Evolutionary conservation across 495 filamentous ascomycete genomes (phyloP).

Genomic region (Neurospora sp.): DNA sequence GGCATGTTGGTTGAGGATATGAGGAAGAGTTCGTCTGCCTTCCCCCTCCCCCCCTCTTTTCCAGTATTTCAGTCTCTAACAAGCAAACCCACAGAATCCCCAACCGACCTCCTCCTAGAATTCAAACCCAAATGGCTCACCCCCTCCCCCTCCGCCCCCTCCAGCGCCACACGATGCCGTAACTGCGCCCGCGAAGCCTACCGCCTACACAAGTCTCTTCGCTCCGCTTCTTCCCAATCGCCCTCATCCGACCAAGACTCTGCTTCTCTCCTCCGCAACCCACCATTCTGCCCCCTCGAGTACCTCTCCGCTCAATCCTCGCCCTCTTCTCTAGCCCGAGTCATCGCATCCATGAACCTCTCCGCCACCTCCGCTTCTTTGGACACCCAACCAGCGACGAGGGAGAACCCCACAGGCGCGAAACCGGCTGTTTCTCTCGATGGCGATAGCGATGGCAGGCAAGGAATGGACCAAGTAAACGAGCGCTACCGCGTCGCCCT

Average conservation of each 20-base stretch:
- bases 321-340: neutral
- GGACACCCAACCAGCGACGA: neutral
- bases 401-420: neutral
- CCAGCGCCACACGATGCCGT: conserved; percentile 57
- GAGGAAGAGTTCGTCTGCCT: conserved; percentile 30
- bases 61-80: no score
- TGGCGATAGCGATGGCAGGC: neutral
- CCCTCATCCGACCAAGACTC: no score
- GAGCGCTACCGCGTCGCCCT: conserved; percentile 4
- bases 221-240: conserved; percentile 17
- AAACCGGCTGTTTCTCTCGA: neutral
- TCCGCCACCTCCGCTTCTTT: neutral
- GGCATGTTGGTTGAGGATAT: conserved; percentile 78
- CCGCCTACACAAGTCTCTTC: conserved; percentile 18
- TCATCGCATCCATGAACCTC: neutral
- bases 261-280: neutral
- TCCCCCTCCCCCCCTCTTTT: no score
- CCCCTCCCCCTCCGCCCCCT: conserved; percentile 71
- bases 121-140: conserved; percentile 94
- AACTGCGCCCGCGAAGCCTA: conserved; percentile 71
- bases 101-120: conserved; percentile 48
- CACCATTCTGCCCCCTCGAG: neutral
- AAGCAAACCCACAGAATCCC: conserved; percentile 9
- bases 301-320: neutral
- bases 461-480: neutral